These are phyloP conservation scores for Colletotrichum sp. DNA, from an alignment of 2,329 filamentous ascomycete species.

Conservation along the genomic window DNA sequence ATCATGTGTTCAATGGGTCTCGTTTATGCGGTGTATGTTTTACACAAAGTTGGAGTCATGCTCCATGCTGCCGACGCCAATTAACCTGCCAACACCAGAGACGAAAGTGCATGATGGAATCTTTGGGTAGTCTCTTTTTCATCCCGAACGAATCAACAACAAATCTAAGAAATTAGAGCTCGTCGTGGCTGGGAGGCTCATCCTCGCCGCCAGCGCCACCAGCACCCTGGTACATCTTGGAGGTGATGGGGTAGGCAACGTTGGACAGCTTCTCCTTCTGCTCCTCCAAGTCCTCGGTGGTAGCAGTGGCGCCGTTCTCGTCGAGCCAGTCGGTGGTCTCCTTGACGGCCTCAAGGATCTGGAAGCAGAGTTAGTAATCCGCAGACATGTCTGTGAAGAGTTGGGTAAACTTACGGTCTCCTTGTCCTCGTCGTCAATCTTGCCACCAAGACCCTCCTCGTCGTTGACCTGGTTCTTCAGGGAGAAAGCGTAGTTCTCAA, in stretches of 20 bases:
- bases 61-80: constrained; percentile 23
- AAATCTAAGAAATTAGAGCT: constrained; percentile 65
- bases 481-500: constrained; percentile 99
- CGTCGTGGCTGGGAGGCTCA: constrained; percentile 72
- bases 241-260: constrained; percentile 98
- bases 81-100: constrained; percentile 23
- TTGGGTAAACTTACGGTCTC: constrained; percentile 70
- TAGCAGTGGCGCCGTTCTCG: constrained; percentile 86
- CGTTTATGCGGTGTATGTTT: constrained; percentile 21
- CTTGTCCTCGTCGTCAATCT: constrained; percentile 99
- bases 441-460: constrained; percentile 93
- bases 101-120: constrained; percentile 19
- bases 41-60: constrained; percentile 18
- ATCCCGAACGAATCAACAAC: constrained; percentile 20
- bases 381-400: constrained; percentile 21
- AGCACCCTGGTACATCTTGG: constrained; percentile 85
- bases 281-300: constrained; percentile 96
- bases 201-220: constrained; percentile 69
- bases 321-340: constrained; percentile 97
- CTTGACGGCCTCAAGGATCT: constrained; percentile 94
- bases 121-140: constrained; percentile 20
- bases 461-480: constrained; percentile 99
- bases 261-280: constrained; percentile 99
- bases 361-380: neutral
- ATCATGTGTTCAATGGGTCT: constrained; percentile 16